A percentile compares a stretch with the other conserved stretches of the same genome.
These are phyloP conservation scores for Sindora glabra DNA, from an alignment of 306 rosid species.

Conservation along the genomic window DNA sequence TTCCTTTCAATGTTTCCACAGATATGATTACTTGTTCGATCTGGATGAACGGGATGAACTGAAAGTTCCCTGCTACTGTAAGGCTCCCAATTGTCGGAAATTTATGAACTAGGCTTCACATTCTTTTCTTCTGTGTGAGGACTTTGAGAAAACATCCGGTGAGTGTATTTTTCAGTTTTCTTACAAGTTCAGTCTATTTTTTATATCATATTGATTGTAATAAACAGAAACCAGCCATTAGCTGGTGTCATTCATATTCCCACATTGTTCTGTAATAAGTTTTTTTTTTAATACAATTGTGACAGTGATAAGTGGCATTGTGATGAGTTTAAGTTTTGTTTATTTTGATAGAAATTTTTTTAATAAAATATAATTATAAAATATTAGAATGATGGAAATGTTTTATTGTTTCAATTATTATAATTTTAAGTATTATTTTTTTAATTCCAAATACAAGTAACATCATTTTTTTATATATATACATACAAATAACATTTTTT, in stretches of 20 bases:
- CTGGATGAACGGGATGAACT: constrained; percentile 76
- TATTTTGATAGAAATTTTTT: no score
- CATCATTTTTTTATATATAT: no score
- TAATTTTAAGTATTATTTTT: no score
- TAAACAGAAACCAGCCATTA: constrained; percentile 21
- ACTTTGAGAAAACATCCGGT: constrained; percentile 23
- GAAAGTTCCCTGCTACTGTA: constrained; percentile 90
- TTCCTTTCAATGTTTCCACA: constrained; percentile 25
- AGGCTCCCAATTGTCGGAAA: constrained; percentile 65
- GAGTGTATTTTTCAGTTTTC: neutral
- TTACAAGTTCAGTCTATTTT: constrained; percentile 16
- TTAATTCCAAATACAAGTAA: no score
- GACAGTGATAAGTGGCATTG: no score
- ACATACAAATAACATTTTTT: no score
- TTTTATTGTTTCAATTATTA: no score
- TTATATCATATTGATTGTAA: constrained; percentile 21
- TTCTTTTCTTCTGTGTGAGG: constrained; percentile 13
- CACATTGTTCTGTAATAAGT: neutral
- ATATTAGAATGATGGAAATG: no score
- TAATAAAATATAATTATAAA: no score
- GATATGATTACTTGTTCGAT: constrained; percentile 93
- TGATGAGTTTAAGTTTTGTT: no score
- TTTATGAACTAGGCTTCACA: constrained; percentile 63
- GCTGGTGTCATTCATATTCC: constrained; percentile 27
- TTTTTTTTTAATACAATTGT: no score